Conservation (phyloP, 106 monocot species). For the Dendrobium officinale region DNA sequence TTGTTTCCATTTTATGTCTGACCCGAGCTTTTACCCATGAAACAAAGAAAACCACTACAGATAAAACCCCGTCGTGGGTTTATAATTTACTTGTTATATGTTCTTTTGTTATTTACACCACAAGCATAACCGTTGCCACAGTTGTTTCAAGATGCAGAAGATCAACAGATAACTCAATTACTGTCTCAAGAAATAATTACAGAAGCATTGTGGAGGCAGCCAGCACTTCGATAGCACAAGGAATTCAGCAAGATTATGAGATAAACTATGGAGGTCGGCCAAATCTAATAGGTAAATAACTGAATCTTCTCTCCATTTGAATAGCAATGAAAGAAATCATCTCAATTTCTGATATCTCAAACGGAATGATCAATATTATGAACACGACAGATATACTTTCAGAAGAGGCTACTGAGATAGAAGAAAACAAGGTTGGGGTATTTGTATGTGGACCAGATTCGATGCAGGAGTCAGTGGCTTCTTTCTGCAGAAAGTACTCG, state of each 20-base stretch:
- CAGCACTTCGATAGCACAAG: background rate
- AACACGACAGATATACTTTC: constrained; percentile 41
- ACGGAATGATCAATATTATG: background rate
- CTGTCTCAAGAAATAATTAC: constrained; percentile 3
- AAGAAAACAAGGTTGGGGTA: constrained; percentile 36
- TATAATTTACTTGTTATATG: constrained; percentile 36
- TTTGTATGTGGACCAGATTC: constrained; percentile 79
- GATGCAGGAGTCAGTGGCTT: constrained; percentile 59
- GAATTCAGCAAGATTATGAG: constrained; percentile 18
- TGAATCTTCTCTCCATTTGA: background rate
- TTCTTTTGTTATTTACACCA: constrained; percentile 35
- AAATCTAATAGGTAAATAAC: constrained; percentile 44
- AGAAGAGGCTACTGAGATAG: constrained; percentile 17
- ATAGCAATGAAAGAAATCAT: background rate
- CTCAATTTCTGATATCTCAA: background rate
- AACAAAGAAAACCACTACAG: constrained; percentile 12
- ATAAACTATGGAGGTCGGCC: constrained; percentile 64
- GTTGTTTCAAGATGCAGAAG: constrained; percentile 14
- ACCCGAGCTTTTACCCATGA: constrained; percentile 30
- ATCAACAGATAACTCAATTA: background rate
- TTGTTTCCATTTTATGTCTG: constrained; percentile 30
- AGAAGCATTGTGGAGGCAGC: background rate
- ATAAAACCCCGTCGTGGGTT: constrained; percentile 58
- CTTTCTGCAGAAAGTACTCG: constrained; percentile 29
- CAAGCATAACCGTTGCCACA: constrained; percentile 16